A percentile compares a stretch with the other conserved stretches of the same genome.
phyloP scores from a whole-genome alignment of 345 rosid genomes.

The Sonneratia caseolaris region DNA sequence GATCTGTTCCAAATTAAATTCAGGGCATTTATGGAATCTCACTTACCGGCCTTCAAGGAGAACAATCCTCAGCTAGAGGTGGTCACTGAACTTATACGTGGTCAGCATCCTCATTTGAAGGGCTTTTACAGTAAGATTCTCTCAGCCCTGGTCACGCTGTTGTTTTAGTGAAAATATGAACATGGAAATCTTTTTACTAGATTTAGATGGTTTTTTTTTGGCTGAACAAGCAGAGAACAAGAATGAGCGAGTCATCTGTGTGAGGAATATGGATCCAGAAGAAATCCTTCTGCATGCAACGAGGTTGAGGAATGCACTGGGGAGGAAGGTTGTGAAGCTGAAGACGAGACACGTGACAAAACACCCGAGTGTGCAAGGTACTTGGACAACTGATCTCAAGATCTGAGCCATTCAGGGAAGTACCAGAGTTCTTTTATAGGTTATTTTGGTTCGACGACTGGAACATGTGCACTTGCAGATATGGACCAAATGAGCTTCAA shows the following conservation, averaged over 20 bases:
- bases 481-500: background rate
- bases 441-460: background rate
- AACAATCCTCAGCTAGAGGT: slow-evolving; percentile 74
- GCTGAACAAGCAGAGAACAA: slow-evolving; percentile 43
- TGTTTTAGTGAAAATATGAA: background rate
- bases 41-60: slow-evolving; percentile 53
- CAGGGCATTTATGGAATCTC: slow-evolving; percentile 83
- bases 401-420: slow-evolving; percentile 25
- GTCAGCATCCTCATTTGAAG: slow-evolving; percentile 80
- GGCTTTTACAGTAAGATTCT: slow-evolving; percentile 57
- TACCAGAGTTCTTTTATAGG: background rate
- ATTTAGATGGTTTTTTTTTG: background rate
- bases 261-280: slow-evolving; percentile 66
- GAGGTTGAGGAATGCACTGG: slow-evolving; percentile 65
- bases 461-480: background rate
- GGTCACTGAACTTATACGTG: slow-evolving; percentile 58
- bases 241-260: slow-evolving; percentile 76
- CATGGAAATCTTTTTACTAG: background rate
- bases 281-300: slow-evolving; percentile 53
- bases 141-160: background rate
- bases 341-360: slow-evolving; percentile 69
- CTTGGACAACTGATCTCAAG: slow-evolving; percentile 65
- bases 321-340: slow-evolving; percentile 72
- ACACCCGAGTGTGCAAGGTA: slow-evolving; percentile 86
- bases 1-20: background rate